Evolutionary conservation across 139 green algal species (phyloP).

Genomic region (Yamagishiella unicocca): DNA sequence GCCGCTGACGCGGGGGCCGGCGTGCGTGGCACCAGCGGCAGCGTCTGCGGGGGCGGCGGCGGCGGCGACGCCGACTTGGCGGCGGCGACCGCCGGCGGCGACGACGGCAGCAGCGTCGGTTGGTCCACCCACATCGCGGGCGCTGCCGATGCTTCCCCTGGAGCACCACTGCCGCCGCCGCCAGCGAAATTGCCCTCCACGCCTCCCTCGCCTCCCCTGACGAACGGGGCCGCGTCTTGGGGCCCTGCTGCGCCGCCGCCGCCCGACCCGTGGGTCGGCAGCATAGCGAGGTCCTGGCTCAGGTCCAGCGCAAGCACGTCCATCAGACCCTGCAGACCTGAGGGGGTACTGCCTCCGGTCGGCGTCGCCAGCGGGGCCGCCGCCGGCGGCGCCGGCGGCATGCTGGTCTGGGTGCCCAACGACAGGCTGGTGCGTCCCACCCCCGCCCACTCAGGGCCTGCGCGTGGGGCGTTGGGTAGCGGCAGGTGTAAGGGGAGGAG

Average conservation of each 20-base stretch:
- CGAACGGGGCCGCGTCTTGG: background rate
- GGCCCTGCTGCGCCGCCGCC: background rate
- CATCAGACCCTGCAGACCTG: background rate
- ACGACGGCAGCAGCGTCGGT: too few species aligned
- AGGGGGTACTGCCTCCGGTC: too few species aligned
- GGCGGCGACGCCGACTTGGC: background rate
- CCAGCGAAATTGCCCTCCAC: background rate
- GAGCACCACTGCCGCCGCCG: background rate
- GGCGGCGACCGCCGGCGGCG: background rate
- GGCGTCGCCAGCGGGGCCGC: background rate
- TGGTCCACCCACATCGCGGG: background rate
- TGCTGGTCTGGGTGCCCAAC: slow-evolving; percentile 33
- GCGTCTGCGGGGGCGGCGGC: background rate
- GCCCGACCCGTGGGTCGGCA: too few species aligned
- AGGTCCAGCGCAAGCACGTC: background rate
- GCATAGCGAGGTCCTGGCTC: background rate
- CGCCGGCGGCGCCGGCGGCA: background rate
- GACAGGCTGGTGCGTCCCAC: slow-evolving; percentile 21
- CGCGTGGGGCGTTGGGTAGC: background rate
- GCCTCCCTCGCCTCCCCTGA: background rate
- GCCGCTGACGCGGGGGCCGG: background rate
- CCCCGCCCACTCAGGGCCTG: slow-evolving; percentile 35
- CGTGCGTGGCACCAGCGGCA: background rate
- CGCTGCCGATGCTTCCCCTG: background rate
- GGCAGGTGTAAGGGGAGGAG: background rate